Base-by-base conservation (phyloP, 2,329 filamentous ascomycete genomes). In the Calonectria naviculata region DNA sequence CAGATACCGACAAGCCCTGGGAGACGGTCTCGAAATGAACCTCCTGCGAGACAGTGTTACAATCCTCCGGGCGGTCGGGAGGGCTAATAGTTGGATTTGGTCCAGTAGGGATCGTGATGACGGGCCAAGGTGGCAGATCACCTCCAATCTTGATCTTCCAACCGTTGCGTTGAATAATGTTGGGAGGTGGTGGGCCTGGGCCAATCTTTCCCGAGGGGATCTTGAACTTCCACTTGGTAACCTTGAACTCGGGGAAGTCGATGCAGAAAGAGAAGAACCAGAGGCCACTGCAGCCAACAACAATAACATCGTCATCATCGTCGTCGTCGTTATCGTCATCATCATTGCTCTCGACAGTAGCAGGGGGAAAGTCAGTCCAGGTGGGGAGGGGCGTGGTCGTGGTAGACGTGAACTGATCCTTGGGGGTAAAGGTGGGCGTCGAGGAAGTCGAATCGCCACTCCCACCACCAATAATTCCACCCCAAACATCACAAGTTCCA, bases 231-330 rank as follows among this genome's bases (percentile, higher is more conserved):
- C 46, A 65, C 5, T 42, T 42, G 12, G 24, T 44, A 21, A 65
- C 47, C 24, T 41, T 56, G 31, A 56, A 56, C 52, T 31, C 47
- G 12, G 24, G 46, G 24, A 54, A 65, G n/a, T 52, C 34, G 19
- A 65, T 65, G 13, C 46, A 54, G 36, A 52, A 54, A 8, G 4
- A n/a, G 24, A 52, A 65, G 31, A 65, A 54, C 47, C 46, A 65
- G 26, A 65, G 47, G 5, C 52, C 52, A 12, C 52, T 56, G 52
- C 52, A 56, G 8, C 13, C 52, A 24, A 56, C 52, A 56, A 56
- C 52, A 21, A 44, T 44, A n/a, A 56, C 31, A 21, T 24, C 21
- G 21, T 34, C 29, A 5, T 56, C 52, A 21, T 56, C 52, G 5
- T 56, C 52, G 10, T 56, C 52, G 10, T 56, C 52, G 3, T 56